Evolutionary conservation across 2,329 filamentous ascomycete species (phyloP), one percentile per base, ranked within the genome.

Genomic region (Neospermospora avenae): DNA sequence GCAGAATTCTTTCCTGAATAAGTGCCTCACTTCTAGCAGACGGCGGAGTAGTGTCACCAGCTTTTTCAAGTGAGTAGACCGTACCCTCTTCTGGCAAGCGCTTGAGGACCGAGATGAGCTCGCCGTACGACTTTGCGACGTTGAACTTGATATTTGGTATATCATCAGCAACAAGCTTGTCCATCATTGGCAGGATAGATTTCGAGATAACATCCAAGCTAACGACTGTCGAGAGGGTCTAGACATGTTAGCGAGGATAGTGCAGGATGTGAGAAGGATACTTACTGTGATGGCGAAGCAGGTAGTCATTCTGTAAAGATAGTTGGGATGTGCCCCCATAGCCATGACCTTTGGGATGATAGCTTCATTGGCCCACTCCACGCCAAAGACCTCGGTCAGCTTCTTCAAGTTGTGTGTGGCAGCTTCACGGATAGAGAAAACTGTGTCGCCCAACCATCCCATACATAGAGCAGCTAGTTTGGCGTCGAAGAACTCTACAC

Each of bases 111-210:
- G 90, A 87, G 71, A 98, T 92, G 61, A 99, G 80, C 55, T 95
- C 88, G 22, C 87, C 86, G 73, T 98, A 99, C 49, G 95, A 98
- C 81, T 99, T 99, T 69, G 95, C 95, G 51, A 99, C 95, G 76
- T 99, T 99, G 84, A 99, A 99, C 55, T 95, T 91, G 74, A 99
- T 99, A 78, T 99, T 99, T 68, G 95, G 95, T 65, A 99, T 99
- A 46, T 96, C 92, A 73, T 99, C 95, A 48, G 85, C 84, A 55
- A 96, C 91, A 57, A 99, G 89, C 78, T 93, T 91, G 76, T 96
- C 91, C 73, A 99, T 85, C 82, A 99, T 98, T 41, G 95, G 95
- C 22, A 99, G 84, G 68, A 99, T 96, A 35, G 91, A 95, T 73
- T 89, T 88, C 72, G 91, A 88, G 74, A 99, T 96, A 62, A 98